Evolutionary conservation across 208 protist genomes (phyloP), one percentile per base, ranked within the genome.

Genomic region (Trypanosoma avium): DNA sequence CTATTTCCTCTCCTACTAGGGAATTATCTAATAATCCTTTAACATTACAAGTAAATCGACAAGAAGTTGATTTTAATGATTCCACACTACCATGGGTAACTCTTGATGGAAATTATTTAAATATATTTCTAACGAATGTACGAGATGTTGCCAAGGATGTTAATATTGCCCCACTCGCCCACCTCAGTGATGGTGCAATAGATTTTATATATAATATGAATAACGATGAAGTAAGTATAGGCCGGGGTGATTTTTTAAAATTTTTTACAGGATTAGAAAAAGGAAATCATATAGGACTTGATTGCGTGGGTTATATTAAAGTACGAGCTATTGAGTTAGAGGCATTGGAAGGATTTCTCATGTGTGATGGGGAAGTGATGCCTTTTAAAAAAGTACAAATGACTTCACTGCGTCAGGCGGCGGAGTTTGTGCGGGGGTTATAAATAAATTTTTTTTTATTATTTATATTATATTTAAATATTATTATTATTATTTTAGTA

Each of bases 291-390:
- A 78, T 95, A 7, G 38, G 90, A 15, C 53, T 84, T 4, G 69
- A 77, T 7, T 90, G 82, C 53, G 75, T 79, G 32, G 79, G 80
- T 61, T 95, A 95, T 64, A 65, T 95, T 12, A 95, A 93, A 68
- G 89, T 82, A 21, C 65, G 75, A 7, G 89, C 84, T 24, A 53
- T 90, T 35, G 86, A 95, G 72, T 69, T 95, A 17, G 88, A 84
- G 63, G 78, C 87, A 4, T 73, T 92, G 33, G 71, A 60, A 7
- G 84, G 84, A 27, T 77, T 88, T 29, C 70, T 75, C 52, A 95
- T 95, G 89, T 73, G 79, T 0, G 89, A 95, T 67, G 89, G 89
- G 3, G 89, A 95, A 59, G 58, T 93, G 59, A 84, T 95, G 84
- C 85, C 89, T 3, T 67, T 88, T 22, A 81, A 69, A 57, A 73